A percentile compares a stretch with the other conserved stretches of the same genome.
Evolutionary conservation across 1,139 yeast species (phyloP).

Genomic region (Saccharomyces hybrid): DNA sequence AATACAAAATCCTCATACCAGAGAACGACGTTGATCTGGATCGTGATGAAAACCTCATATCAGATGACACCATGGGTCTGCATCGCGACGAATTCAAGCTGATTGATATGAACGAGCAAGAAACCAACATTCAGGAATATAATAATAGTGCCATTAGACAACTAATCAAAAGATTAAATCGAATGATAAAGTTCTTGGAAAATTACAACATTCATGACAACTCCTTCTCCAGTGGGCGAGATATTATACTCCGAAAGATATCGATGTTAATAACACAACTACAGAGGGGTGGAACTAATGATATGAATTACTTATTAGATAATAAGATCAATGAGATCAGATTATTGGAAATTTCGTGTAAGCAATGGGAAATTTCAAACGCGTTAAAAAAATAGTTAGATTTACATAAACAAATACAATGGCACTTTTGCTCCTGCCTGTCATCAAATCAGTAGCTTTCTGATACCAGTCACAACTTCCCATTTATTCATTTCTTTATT

Average conservation of each 20-base stretch:
- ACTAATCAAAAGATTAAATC: constrained; percentile 16
- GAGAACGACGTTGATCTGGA: not conserved
- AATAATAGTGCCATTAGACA: constrained; percentile 9
- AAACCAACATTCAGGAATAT: constrained; percentile 3
- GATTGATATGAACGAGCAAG: not conserved
- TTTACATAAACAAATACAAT: not conserved
- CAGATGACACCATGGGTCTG: not conserved
- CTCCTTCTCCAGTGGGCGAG: constrained; percentile 4
- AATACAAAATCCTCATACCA: not conserved
- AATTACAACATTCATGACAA: constrained; percentile 1
- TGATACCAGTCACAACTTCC: constrained; percentile 58
- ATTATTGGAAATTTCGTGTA: constrained; percentile 17
- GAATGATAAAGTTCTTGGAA: constrained; percentile 17
- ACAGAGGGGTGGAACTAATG: constrained; percentile 16
- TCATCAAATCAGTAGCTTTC: constrained; percentile 51
- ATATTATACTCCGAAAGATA: constrained; percentile 16
- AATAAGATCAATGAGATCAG: constrained; percentile 23
- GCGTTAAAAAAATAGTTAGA: not conserved
- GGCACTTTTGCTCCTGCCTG: not conserved
- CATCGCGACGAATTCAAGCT: not conserved
- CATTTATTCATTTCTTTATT: constrained; percentile 51
- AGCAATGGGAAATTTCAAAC: constrained; percentile 26
- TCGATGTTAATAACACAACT: constrained; percentile 18
- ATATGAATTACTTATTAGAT: constrained; percentile 22
- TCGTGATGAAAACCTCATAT: too few relatives aligned